Evolutionary conservation across 345 rosid genomes (phyloP), one percentile per base, ranked within the genome.

Genomic region (Acer campestre): DNA sequence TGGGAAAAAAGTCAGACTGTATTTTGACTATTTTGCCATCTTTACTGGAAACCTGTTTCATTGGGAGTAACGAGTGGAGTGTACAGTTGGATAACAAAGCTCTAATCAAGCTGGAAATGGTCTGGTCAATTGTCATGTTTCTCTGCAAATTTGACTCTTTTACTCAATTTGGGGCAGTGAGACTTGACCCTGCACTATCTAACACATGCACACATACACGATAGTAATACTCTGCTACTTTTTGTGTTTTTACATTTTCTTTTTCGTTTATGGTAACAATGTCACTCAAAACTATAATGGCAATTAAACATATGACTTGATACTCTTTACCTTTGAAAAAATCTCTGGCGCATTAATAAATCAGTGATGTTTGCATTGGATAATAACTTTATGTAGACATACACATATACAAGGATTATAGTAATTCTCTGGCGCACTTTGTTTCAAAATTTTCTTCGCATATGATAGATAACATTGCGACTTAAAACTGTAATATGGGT

Each of bases 401-500:
- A 49, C 53, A 13, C 16, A 49, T 49, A 13, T 49, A 11, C 58
- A 16, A 53, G 58, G 58, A 53, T 53, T 16, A 16, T 53, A 53
- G 58, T 1, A 16, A 51, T 4, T 53, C 58, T 53, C 58, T 6
- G 7, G 20, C 1, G 5, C 17, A 5, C 56, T 4, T 16, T 51
- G 58, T 53, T 14, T 53, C 49, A 0, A 46, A 46, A 46, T 10
- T 46, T 46, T 46, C 16, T 23, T 29, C 17, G 42, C 14, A 31
- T 67, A 9, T 10, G 35, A 10, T 44, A 44, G 35, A 10, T 44
- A 44, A 17, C 9, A 20, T 59, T 73, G 42, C 61, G 75, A 67
- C 61, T 63, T 31, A 2, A 63, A 69, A 77, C 61, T 38, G 25
- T 65, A 42, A 38, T 31, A 3, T 76, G 67, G 7, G 17, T 81